Conservation (phyloP, 768 basidiomycete genomes). For the Phanerodontia chrysosporium region DNA sequence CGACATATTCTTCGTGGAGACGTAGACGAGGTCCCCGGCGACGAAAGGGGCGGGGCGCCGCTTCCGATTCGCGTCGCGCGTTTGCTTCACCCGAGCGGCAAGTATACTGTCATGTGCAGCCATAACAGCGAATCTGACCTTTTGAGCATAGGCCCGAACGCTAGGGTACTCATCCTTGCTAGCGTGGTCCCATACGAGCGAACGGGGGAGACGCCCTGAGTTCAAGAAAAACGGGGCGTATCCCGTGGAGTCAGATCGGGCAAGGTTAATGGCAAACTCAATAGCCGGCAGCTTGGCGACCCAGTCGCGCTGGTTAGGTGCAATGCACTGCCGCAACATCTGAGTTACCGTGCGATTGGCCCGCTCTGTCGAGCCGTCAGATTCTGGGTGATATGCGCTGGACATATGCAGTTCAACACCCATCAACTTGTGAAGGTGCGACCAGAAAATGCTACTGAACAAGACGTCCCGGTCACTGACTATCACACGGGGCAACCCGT, state of each 20-base stretch:
- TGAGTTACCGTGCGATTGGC: slow-evolving; percentile 12
- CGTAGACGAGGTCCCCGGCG: slow-evolving; percentile 27
- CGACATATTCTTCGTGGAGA: slow-evolving; percentile 34
- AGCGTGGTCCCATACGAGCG: not conserved
- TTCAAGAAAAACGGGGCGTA: slow-evolving; percentile 31
- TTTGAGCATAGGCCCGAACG: slow-evolving; percentile 21
- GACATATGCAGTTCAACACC: slow-evolving; percentile 24
- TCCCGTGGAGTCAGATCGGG: slow-evolving; percentile 27
- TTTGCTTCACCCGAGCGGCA: slow-evolving; percentile 26
- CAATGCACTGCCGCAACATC: slow-evolving; percentile 9
- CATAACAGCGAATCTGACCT: slow-evolving; percentile 26
- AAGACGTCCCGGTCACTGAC: slow-evolving; percentile 27
- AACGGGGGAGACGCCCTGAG: slow-evolving; percentile 17
- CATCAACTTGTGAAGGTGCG: slow-evolving; percentile 11
- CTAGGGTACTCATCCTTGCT: slow-evolving; percentile 13
- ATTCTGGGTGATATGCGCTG: slow-evolving; percentile 29
- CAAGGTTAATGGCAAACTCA: slow-evolving; percentile 37
- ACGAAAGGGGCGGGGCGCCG: slow-evolving; percentile 11
- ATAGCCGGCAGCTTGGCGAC: slow-evolving; percentile 25
- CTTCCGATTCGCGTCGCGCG: slow-evolving; percentile 25
- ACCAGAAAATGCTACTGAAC: slow-evolving; percentile 37
- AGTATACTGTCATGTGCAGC: slow-evolving; percentile 30
- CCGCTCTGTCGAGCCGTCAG: slow-evolving; percentile 24
- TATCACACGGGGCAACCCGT: slow-evolving; percentile 22
- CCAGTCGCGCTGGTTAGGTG: slow-evolving; percentile 27